Evolutionary conservation across 1,139 yeast genomes (phyloP).

Genomic region (Hansenula lynferdii): DNA sequence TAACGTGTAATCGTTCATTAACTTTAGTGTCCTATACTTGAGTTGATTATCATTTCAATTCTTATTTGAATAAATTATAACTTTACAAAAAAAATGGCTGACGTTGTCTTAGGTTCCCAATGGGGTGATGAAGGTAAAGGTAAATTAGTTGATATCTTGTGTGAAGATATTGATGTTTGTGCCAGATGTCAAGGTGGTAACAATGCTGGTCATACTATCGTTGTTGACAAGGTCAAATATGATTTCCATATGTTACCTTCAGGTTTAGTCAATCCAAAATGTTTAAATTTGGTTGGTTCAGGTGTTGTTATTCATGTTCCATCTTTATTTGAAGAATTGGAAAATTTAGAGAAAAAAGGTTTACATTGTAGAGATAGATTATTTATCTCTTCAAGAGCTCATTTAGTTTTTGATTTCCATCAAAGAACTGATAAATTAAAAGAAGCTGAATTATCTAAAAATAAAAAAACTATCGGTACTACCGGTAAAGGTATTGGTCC

Average conservation of each 20-base stretch:
- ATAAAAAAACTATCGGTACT: constrained; percentile 93
- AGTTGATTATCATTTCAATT: constrained; percentile 2
- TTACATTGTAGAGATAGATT: constrained; percentile 75
- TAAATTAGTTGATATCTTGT: constrained; percentile 87
- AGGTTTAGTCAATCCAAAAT: constrained; percentile 89
- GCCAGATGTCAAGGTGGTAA: constrained; percentile 99
- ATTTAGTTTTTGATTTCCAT: constrained; percentile 95
- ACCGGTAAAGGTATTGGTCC: constrained; percentile 99
- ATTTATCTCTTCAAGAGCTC: constrained; percentile 90
- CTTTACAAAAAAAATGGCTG: too few species aligned
- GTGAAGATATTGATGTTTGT: constrained; percentile 93
- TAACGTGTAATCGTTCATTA: constrained; percentile 7
- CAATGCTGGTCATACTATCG: constrained; percentile 98
- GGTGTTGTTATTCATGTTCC: constrained; percentile 98
- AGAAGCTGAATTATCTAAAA: constrained; percentile 83
- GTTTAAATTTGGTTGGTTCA: constrained; percentile 86
- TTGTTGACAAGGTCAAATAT: constrained; percentile 79
- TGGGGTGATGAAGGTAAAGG: constrained; percentile 99
- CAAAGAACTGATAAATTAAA: constrained; percentile 94
- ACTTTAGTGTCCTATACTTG: neutral
- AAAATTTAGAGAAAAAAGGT: constrained; percentile 75
- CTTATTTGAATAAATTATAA: neutral
- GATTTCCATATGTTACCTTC: constrained; percentile 99
- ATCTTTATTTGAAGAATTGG: constrained; percentile 84
- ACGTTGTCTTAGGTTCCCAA: constrained; percentile 92